A percentile compares a stretch with the other conserved stretches of the same genome.
phyloP scores from a whole-genome alignment of 1,284 basidiomycete species.

The Cutaneotrichosporon daszewskae region DNA sequence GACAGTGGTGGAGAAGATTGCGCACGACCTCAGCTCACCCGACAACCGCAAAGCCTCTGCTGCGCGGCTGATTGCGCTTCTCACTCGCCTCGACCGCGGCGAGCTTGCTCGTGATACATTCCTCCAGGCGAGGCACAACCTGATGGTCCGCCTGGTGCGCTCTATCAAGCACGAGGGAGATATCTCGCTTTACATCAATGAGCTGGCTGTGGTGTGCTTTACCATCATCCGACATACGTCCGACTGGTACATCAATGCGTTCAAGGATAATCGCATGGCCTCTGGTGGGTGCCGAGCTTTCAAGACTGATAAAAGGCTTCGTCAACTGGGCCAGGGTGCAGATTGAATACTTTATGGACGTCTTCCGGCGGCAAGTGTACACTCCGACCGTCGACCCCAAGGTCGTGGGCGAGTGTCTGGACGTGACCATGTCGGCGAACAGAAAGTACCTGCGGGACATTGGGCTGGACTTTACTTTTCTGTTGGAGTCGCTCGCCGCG shows the following conservation, averaged over 20 bases:
- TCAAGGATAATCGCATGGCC: conserved; percentile 88
- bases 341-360: conserved; percentile 74
- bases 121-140: conserved; percentile 67
- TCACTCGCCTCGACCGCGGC: conserved; percentile 69
- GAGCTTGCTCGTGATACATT: conserved; percentile 78
- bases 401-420: conserved; percentile 67
- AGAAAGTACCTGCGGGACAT: conserved; percentile 84
- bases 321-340: conserved; percentile 89
- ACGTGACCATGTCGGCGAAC: conserved; percentile 69
- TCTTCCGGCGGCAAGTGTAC: conserved; percentile 88
- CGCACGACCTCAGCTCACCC: conserved; percentile 66
- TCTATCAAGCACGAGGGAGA: conserved; percentile 89
- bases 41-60: conserved; percentile 72
- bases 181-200: conserved; percentile 45
- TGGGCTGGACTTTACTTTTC: conserved; percentile 84
- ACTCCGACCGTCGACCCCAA: conserved; percentile 64
- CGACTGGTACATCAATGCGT: conserved; percentile 95
- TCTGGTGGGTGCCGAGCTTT: conserved; percentile 59
- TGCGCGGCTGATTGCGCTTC: conserved; percentile 63
- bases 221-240: conserved; percentile 61
- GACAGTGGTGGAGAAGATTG: conserved; percentile 65
- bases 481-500: conserved; percentile 53
- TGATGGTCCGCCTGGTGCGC: conserved; percentile 69
- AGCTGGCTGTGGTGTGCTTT: conserved; percentile 47
- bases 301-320: conserved; percentile 63